A percentile compares a stretch with the other conserved stretches of the same genome.
Conservation (phyloP, 805 yeast genomes). For the Suhomyces pyralidae region DNA sequence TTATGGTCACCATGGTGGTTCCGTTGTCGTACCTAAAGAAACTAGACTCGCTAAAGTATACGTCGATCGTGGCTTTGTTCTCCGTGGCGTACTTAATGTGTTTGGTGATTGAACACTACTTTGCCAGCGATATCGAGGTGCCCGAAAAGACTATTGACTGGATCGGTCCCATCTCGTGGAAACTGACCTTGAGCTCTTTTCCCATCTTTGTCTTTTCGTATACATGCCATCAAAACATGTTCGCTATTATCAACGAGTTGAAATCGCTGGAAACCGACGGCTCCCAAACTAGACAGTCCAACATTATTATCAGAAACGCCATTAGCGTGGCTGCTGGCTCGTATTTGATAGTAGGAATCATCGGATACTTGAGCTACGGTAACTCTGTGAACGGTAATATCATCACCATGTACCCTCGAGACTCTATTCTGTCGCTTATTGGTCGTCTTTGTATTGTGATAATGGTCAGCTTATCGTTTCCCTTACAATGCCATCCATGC, state of each 20-base stretch:
- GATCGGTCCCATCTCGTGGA: conserved; percentile 41
- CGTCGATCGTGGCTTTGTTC: conserved; percentile 65
- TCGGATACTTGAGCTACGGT: conserved; percentile 79
- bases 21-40: conserved; percentile 63
- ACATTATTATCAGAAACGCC: conserved; percentile 52
- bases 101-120: conserved; percentile 51
- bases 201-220: conserved; percentile 77
- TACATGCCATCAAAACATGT: conserved; percentile 80
- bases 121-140: conserved; percentile 22
- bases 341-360: conserved; percentile 61
- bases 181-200: conserved; percentile 54
- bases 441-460: conserved; percentile 64
- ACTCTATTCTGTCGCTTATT: conserved; percentile 43
- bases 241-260: conserved; percentile 71
- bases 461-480: conserved; percentile 75
- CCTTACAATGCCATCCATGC: conserved; percentile 79
- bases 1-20: conserved; percentile 50
- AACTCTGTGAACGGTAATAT: conserved; percentile 61
- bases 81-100: conserved; percentile 63
- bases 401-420: conserved; percentile 60
- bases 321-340: conserved; percentile 52
- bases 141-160: conserved; percentile 17
- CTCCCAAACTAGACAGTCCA: conserved; percentile 43
- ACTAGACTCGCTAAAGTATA: conserved; percentile 66
- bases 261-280: conserved; percentile 33